Base-by-base conservation (phyloP, 2,329 filamentous ascomycete genomes). In the Sporothrix sp. region DNA sequence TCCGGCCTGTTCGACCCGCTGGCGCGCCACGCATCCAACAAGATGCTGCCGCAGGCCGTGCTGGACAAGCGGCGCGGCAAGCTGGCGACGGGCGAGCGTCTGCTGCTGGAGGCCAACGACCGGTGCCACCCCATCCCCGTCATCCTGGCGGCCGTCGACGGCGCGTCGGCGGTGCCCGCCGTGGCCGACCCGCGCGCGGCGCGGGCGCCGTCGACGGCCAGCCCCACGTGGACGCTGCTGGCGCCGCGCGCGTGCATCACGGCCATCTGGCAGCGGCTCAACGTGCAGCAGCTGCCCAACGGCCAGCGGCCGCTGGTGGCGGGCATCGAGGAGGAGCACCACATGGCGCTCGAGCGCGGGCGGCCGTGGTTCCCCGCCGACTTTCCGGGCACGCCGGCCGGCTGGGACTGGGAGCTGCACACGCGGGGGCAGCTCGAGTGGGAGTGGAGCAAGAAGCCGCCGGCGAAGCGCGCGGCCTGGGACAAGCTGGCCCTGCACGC, bases 231-330 rank as follows among this genome's bases (percentile, higher is more conserved):
- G 88, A 93, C 83, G 0, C 64, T 97, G 1, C 72, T 97, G 21
- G 75, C 93, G 3, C 93, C 93, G 0, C 96, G 91, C 88, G 89
- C 87, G 62, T 95, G 87, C 59, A 84, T 97, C 32, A 72, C 81
- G 32, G 80, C 87, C 0, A 73, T 96, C 28, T 98, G 93, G 93
- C 84, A 91, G 59, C 82, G 80, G 42, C 68, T 97, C 13, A 84
- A 95, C 68, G 88, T 88, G 61, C 88, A 83, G 53, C 87, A 87
- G 0, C 72, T 94, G 25, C 16, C 9, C 1, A 85, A 82, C 0
- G 85, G 82, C 1, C 94, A 88, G 53, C 54, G 50, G 6, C 85
- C 87, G 1, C 76, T 84, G 21, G 88, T 95, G 58, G 91, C 87
- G 1, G 91, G 93, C 0, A 61, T 96, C 28, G 75, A 87, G 39